Evolutionary conservation across 2,329 filamentous ascomycete species (phyloP).

Genomic region (Venturia asperata): DNA sequence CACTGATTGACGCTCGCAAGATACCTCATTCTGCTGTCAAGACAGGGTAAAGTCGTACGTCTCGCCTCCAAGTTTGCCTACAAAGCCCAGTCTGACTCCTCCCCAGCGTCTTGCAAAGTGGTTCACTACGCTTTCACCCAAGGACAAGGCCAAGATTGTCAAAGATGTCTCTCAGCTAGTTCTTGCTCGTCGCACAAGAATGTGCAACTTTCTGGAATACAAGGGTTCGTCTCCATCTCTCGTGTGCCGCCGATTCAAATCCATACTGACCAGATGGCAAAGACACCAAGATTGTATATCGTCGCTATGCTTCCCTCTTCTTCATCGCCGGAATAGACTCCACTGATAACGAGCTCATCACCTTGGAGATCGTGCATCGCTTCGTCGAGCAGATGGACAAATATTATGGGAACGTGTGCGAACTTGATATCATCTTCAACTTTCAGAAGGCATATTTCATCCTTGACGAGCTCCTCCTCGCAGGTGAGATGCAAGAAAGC

Average conservation of each 20-base stretch:
- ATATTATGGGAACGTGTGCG: conserved; percentile 99
- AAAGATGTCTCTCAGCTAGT: conserved; percentile 99
- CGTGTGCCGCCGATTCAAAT: not conserved
- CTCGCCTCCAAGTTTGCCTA: conserved; percentile 28
- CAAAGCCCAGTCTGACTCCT: conserved; percentile 23
- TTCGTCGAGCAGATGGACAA: conserved; percentile 99
- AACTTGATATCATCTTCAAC: conserved; percentile 99
- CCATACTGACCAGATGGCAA: conserved; percentile 26
- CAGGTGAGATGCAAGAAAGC: conserved; percentile 95
- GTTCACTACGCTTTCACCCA: conserved; percentile 96
- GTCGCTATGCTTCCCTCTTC: conserved; percentile 96
- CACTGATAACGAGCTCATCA: conserved; percentile 97
- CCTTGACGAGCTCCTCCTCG: conserved; percentile 87
- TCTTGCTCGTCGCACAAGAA: conserved; percentile 87
- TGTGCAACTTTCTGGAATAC: conserved; percentile 99
- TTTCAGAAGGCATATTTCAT: conserved; percentile 99
- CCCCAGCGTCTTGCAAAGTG: conserved; percentile 91
- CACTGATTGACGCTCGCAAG: conserved; percentile 41
- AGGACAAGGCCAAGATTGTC: conserved; percentile 99
- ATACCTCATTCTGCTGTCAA: conserved; percentile 93
- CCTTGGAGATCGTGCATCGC: conserved; percentile 95
- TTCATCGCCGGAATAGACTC: conserved; percentile 97
- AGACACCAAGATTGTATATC: conserved; percentile 99
- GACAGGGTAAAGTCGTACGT: conserved; percentile 98
- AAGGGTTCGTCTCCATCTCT: conserved; percentile 58